Evolutionary conservation across 805 yeast genomes (phyloP), one percentile per base, ranked within the genome.

Genomic region (Saccharomycopsis olivae): DNA sequence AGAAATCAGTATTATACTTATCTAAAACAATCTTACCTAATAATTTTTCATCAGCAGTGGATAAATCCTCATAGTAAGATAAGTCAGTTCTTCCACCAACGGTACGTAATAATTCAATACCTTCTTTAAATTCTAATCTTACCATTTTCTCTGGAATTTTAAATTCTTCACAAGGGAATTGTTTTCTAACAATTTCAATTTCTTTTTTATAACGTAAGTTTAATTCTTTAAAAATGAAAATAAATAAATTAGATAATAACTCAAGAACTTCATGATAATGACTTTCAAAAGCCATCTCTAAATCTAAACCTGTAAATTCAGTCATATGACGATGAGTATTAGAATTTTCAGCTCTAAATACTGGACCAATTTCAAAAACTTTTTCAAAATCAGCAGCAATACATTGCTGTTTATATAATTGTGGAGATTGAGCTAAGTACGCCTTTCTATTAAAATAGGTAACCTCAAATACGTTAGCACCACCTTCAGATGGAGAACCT

Each of bases 271-370:
- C 99, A 57, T 92, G 94, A 62, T 92, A 92, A 66, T 92, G 96
- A 66, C 88, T 96, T 67, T 92, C 97, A 57, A 92, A 83, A 9
- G 96, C 84, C 95, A 92, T 87, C 66, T 92, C 99, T 65, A 92
- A 65, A 70, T 92, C 99, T 54, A 94, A 77, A 44, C 99, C 99
- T 47, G 82, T 83, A 61, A 92, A 92, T 65, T 92, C 99, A 42
- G 99, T 92, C 95, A 92, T 80, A 65, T 92, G 99, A 68, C 99
- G 88, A 64, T 92, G 97, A 16, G 98, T 89, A 69, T 92, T 88
- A 47, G 97, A 89, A 71, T 92, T 89, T 64, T 92, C 99, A 43
- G 99, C 99, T 66, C 99, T 78, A 75, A 92, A 92, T 33, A 92
- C 97, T 28, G 99, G 97, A 2, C 92, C 97, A 55, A 92, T 73